Evolutionary conservation across 192 early-diverging fungal species (phyloP), one percentile per base, ranked within the genome.

Genomic region (Mortierella antarctica): DNA sequence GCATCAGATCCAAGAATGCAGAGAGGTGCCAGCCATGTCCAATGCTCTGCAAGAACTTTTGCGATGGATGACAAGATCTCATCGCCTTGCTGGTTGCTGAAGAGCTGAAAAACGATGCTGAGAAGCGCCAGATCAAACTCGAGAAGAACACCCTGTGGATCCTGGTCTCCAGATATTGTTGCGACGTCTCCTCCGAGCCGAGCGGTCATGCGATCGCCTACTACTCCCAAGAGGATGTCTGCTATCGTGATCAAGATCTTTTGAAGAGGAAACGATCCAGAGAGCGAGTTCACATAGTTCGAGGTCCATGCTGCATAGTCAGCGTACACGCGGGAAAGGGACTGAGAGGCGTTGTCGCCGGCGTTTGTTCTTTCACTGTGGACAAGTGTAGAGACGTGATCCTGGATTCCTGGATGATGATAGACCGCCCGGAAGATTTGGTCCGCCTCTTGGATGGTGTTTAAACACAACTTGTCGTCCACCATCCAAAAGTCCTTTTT

Each of bases 71-170:
- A 6, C 31, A 56, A 23, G 7, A 54, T 15, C 5, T 8, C 23
- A 52, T 51, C 56, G 5, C 45, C 41, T 15, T 44, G 49, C 20
- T 45, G 42, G 31, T 65, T 60, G 2, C 39, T 46, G 23, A 79
- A 48, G 5, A 71, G 58, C 51, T 54, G 55, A 31, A 71, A 62
- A n/a, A 46, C 48, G 11, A 41, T 67, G 40, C 46, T 62, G 52
- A 79, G 68, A 11, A 76, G 18, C 41, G 56, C 61, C 6, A 76
- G 74, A 21, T 70, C 67, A 41, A 48, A 76, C 40, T 76, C 74
- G 13, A 76, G 55, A 23, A 57, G 56, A 4, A 31, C 44, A 40
- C 13, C 41, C 31, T 48, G 18, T 4, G 56, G 20, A 10, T 62
- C 47, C 9, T 57, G 55, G 31, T 78, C 50, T 46, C 31, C 18